Percentiles rank a stretch among this genome's conserved stretches.
Conservation (phyloP, 192 early-diverging fungal genomes). For the Entomortierella lignicola region DNA sequence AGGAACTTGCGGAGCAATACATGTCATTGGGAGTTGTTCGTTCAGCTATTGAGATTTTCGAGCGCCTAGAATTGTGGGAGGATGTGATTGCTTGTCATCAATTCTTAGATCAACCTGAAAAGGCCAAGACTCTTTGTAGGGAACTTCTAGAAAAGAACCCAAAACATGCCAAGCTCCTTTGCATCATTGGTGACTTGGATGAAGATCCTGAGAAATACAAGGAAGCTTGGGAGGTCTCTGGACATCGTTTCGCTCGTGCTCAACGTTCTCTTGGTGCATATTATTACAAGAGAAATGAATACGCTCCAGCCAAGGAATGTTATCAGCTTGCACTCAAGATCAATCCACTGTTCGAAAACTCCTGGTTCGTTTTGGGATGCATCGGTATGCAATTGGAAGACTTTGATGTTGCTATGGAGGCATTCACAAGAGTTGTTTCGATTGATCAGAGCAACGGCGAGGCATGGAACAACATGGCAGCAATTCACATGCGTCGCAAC, state of each 20-base stretch:
- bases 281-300: slow-evolving; percentile 78
- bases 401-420: slow-evolving; percentile 77
- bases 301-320: slow-evolving; percentile 70
- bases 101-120: slow-evolving; percentile 84
- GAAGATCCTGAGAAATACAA: slow-evolving; percentile 83
- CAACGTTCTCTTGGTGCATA: slow-evolving; percentile 94
- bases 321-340: slow-evolving; percentile 87
- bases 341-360: slow-evolving; percentile 95
- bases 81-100: slow-evolving; percentile 90
- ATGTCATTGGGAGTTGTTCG: slow-evolving; percentile 87
- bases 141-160: slow-evolving; percentile 72
- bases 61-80: slow-evolving; percentile 97
- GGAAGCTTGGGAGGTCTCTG: slow-evolving; percentile 91
- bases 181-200: slow-evolving; percentile 89
- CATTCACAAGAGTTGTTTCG: slow-evolving; percentile 80
- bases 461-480: slow-evolving; percentile 97
- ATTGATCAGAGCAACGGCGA: slow-evolving; percentile 89
- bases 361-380: slow-evolving; percentile 98
- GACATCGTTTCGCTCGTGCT: slow-evolving; percentile 85
- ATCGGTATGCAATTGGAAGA: slow-evolving; percentile 85
- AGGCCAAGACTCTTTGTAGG: slow-evolving; percentile 86
- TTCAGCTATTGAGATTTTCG: slow-evolving; percentile 94
- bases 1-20: slow-evolving; percentile 88
- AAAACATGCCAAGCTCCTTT: slow-evolving; percentile 86
- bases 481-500: slow-evolving; percentile 78